Evolutionary conservation across 2,329 filamentous ascomycete species (phyloP), one percentile per base, ranked within the genome.

Genomic region (Cadophora malorum): DNA sequence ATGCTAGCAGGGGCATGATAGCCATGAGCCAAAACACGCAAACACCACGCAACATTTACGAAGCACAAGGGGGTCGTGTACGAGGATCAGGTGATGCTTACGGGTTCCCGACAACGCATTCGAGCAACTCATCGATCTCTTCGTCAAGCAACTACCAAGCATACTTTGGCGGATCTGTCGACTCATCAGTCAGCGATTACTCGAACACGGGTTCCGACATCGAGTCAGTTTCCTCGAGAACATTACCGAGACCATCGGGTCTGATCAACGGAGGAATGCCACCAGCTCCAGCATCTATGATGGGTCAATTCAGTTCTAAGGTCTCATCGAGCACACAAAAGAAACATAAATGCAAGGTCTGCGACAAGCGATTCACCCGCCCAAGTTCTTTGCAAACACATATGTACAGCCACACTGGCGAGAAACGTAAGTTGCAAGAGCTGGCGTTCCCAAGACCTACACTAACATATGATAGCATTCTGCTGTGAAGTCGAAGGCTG

Each of bases 341-440:
- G 89, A 98, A 98, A 85, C 96, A 98, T 83, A 97, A 97, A 84
- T 98, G 95, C 87, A 97, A 97, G 83, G 92, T 98, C 69, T 98
- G 95, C 83, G 95, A 97, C 81, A 97, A 98, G 86, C 90, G 95
- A 53, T 98, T 98, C 80, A 97, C 95, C 1, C 88, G 95, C 65
- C 95, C 95, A 1, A 97, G 94, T 78, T 97, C 95, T 16, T 81
- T 98, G 49, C 95, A 97, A 79, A 98, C 95, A 38, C 95, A 98
- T 79, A 97, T 97, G 92, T 97, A 97, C 82, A 97, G 94, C 81
- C 95, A 98, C 78, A 98, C 95, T 66, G 95, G 95, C 78, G 95
- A 98, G 81, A 98, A 98, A 83, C 95, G 94, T 97, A 88, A 86
- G 94, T 75, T 58, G 28, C 19, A 21, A 50, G 4, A 6, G 55